Percentiles rank a stretch among this genome's conserved stretches.
These are phyloP conservation scores for Aureobasidium namibiae DNA, from an alignment of 2,329 filamentous ascomycete genomes.

Conservation along the genomic window DNA sequence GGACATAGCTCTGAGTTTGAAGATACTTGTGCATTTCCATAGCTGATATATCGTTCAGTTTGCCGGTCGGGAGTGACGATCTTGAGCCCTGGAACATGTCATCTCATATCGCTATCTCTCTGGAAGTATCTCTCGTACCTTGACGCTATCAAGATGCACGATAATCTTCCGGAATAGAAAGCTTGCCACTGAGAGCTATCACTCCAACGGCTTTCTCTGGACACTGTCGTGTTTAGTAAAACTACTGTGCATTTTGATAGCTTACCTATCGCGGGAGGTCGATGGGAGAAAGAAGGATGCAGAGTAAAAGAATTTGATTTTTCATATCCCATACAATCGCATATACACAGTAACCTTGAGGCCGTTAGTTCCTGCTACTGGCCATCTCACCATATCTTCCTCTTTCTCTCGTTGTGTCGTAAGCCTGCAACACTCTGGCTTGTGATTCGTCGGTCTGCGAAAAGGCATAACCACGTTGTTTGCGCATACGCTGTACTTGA, in stretches of 20 bases:
- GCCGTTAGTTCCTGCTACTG: constrained; percentile 29
- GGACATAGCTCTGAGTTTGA: not conserved
- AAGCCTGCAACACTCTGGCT: constrained; percentile 89
- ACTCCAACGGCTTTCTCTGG: not conserved
- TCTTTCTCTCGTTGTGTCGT: constrained; percentile 89
- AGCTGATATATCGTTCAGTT: not conserved
- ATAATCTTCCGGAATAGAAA: no score
- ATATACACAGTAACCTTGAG: not conserved
- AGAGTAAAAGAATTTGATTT: not conserved
- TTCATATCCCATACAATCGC: constrained; percentile 10
- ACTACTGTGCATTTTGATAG: no score
- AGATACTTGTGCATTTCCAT: not conserved
- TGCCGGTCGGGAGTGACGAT: no score
- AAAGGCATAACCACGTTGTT: constrained; percentile 97
- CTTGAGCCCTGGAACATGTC: no score
- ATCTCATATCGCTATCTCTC: no score
- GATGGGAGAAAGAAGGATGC: not conserved
- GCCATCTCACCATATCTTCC: constrained; percentile 95
- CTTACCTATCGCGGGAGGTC: not conserved
- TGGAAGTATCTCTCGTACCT: no score
- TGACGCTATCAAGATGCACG: no score
- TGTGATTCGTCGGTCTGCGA: constrained; percentile 96
- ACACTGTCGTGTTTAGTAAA: not conserved
- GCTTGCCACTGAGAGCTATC: no score
- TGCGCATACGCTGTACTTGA: constrained; percentile 97